Evolutionary conservation across 2,329 filamentous ascomycete genomes (phyloP), one percentile per base, ranked within the genome.

Genomic region (Fusarium neocosmosporiellum): DNA sequence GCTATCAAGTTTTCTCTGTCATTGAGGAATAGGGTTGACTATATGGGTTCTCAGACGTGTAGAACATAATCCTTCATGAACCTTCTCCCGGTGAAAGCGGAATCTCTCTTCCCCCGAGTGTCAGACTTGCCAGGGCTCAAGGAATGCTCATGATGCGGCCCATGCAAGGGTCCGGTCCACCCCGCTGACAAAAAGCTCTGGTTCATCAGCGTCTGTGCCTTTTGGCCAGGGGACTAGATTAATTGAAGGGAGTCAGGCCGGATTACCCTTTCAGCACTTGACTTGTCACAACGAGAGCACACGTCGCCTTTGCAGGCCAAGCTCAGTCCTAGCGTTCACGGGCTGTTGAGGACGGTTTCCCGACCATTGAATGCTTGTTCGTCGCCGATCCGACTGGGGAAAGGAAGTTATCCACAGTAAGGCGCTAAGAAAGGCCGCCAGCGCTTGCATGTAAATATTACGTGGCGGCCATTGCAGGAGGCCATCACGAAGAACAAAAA

Each of bases 281-380:
- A 36, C 33, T 57, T 34, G 31, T 57, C 33, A 24, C 20, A 24
- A n/a, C 20, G 16, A 57, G 16, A 13, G 36, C 55, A 41, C 55
- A 59, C 37, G 22, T n/a, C 18, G 14, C 24, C 24, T 48, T 27
- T 29, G 46, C 10, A 31, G 46, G 34, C 18, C 27, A 50, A 69
- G 57, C 55, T 59, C 31, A 61, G 63, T 41, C 24, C 34, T 33
- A 63, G 58, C 46, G 41, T 69, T 70, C 33, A 48, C 55, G 41
- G 29, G 16, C 13, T 36, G 8, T 39, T 27, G 22, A 29, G 2
- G 13, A 31, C 13, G 14, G 24, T 34, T 61, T 57, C 55, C 54
- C 37, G 39, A 65, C 20, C 27, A 36, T 60, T 65, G 41, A 22
- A 72, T 69, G 34, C 59, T 70, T 39, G 65, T 59, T 72, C 55